These are phyloP conservation scores for Colletotrichum tropicicola DNA, from an alignment of 2,329 filamentous ascomycete species.

Conservation along the genomic window DNA sequence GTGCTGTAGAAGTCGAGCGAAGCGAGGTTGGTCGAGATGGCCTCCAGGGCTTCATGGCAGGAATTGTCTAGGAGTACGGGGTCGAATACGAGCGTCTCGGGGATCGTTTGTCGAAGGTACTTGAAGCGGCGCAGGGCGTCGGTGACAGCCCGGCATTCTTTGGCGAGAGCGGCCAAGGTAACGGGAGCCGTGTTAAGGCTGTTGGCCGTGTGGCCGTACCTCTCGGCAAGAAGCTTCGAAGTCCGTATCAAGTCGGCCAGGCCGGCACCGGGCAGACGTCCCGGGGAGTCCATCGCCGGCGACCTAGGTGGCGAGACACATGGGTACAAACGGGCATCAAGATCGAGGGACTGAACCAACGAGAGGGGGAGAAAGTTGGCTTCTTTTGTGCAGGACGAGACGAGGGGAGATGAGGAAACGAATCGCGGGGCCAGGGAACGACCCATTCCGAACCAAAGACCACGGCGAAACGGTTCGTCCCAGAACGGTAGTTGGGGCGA, in stretches of 20 bases:
- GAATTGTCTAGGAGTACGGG: conserved; percentile 18
- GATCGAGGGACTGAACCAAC: neutral
- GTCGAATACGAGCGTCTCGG: conserved; percentile 14
- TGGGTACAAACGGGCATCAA: conserved; percentile 3
- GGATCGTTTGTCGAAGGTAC: conserved; percentile 10
- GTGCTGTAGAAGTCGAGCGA: conserved; percentile 19
- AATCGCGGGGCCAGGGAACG: conserved; percentile 15
- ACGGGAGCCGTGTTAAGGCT: conserved; percentile 33
- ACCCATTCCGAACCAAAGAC: neutral
- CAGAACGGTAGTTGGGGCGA: conserved; percentile 18
- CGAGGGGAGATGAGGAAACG: conserved; percentile 1
- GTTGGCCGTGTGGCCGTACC: conserved; percentile 8
- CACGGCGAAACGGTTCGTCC: conserved; percentile 3
- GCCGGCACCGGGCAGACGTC: conserved; percentile 25
- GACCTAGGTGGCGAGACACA: conserved; percentile 19
- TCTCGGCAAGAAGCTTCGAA: conserved; percentile 17
- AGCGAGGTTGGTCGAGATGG: conserved; percentile 15
- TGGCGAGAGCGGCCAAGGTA: conserved; percentile 31
- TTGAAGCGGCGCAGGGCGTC: conserved; percentile 23
- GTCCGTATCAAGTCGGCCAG: conserved; percentile 21
- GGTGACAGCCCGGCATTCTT: conserved; percentile 30
- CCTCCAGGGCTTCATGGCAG: conserved; percentile 19
- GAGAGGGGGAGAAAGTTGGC: neutral
- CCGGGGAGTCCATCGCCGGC: conserved; percentile 29
- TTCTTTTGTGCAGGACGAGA: conserved; percentile 13